A percentile compares a stretch with the other conserved stretches of the same genome.
Conservation (phyloP, 805 yeast species). For the Nadsonia fulvescens region DNA sequence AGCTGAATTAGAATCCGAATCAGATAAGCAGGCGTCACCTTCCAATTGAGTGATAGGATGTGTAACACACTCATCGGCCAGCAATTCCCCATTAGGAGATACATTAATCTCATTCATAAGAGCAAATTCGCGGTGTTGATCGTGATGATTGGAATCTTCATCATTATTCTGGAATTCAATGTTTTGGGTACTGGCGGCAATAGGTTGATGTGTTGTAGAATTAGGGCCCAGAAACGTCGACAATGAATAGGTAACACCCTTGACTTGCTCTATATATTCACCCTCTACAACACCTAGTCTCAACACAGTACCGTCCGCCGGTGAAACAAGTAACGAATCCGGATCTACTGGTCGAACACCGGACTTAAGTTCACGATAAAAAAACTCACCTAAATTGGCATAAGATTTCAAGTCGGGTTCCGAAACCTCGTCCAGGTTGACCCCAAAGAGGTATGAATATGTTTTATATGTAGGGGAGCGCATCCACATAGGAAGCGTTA, state of each 20-base stretch:
- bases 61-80: slow-evolving; percentile 36
- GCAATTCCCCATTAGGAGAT: slow-evolving; percentile 46
- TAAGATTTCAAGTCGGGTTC: slow-evolving; percentile 64
- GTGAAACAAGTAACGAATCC: slow-evolving; percentile 54
- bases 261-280: slow-evolving; percentile 80
- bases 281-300: slow-evolving; percentile 69
- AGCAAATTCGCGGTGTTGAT: slow-evolving; percentile 62
- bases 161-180: slow-evolving; percentile 14
- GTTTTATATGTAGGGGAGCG: slow-evolving; percentile 65
- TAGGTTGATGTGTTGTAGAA: slow-evolving; percentile 1
- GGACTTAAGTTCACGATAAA: slow-evolving; percentile 64
- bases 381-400: slow-evolving; percentile 74
- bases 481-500: slow-evolving; percentile 74
- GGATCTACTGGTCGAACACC: slow-evolving; percentile 61
- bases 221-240: slow-evolving; percentile 63
- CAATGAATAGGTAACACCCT: slow-evolving; percentile 85
- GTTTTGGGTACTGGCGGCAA: slow-evolving; percentile 10
- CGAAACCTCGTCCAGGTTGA: slow-evolving; percentile 70
- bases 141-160: slow-evolving; percentile 29
- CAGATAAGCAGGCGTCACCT: slow-evolving; percentile 42
- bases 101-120: slow-evolving; percentile 55
- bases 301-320: slow-evolving; percentile 83
- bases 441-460: slow-evolving; percentile 72
- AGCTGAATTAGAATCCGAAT: slow-evolving; percentile 12
- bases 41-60: slow-evolving; percentile 34